A percentile compares a stretch with the other conserved stretches of the same genome.
These are phyloP conservation scores for Chalara sp. DNA, from an alignment of 2,329 filamentous ascomycete species.

Conservation along the genomic window DNA sequence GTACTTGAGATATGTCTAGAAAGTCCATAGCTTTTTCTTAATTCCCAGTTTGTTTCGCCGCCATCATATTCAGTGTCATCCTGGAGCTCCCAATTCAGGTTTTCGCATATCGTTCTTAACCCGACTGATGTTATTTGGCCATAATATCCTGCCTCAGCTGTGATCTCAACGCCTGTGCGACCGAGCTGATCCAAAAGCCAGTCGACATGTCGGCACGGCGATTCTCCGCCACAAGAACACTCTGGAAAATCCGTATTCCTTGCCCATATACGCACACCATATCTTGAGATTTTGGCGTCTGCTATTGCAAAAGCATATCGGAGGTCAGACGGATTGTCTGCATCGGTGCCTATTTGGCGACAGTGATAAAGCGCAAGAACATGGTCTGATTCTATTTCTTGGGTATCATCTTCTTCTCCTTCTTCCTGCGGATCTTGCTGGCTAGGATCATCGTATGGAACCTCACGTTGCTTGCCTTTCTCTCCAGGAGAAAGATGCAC, in stretches of 20 bases:
- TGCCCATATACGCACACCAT: constrained; percentile 19
- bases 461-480: constrained; percentile 16
- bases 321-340: background rate
- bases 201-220: constrained; percentile 16
- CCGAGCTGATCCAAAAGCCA: constrained; percentile 20
- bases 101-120: constrained; percentile 19
- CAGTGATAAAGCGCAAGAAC: constrained; percentile 21
- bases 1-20: constrained; percentile 8
- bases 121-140: constrained; percentile 17
- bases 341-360: constrained; percentile 11
- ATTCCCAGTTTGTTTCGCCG: constrained; percentile 18
- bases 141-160: constrained; percentile 10
- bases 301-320: constrained; percentile 24
- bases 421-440: constrained; percentile 8
- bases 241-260: constrained; percentile 8
- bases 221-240: constrained; percentile 16
- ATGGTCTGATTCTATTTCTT: constrained; percentile 5
- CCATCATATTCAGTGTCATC: constrained; percentile 10
- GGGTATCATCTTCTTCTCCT: constrained; percentile 6
- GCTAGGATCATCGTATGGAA: constrained; percentile 5
- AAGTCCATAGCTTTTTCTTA: constrained; percentile 15
- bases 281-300: constrained; percentile 18
- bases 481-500: constrained; percentile 2
- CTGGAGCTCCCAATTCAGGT: constrained; percentile 21
- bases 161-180: constrained; percentile 2